Evolutionary conservation across 345 rosid genomes (phyloP), one percentile per base, ranked within the genome.

Genomic region (Salix viminalis): DNA sequence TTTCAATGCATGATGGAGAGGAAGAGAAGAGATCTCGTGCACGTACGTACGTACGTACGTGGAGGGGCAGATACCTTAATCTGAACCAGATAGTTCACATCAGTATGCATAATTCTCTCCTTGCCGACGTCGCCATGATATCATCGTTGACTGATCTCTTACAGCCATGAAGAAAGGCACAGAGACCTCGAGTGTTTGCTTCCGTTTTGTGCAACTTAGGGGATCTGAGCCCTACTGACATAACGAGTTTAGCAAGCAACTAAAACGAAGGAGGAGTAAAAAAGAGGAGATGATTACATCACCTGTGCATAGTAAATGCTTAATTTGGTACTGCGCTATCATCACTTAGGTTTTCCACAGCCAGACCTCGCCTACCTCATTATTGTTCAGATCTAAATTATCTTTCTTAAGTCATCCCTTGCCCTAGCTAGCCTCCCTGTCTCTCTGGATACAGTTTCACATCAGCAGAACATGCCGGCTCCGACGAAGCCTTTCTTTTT

Each of bases 231-330:
- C 16, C 56, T 30, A 7, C 86, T 84, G 89, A 70, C 80, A 39
- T 54, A 28, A 18, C 78, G 68, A 78, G 61, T 78, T 74, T 12
- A 62, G 71, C 80, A 84, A 84, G 88, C 86, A 80, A 79, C 58
- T 21, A 32, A 21, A 39, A 15, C 21, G 64, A 61, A 56, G 28
- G 32, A 72, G 18, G n/a, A 12, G 28, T 36, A 34, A 1, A n/a
- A 78, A 74, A 34, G 62, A 12, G 67, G 14, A 11, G 14, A 11
- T 42, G 46, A 12, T 42, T 42, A 42, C 87, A 72, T 86, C 84
- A 80, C 76, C 68, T 65, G 21, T 41, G 16, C 83, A 32, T 23
- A 65, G 71, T 77, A 72, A 73, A 75, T 67, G 75, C 87, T 80
- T 71, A 75, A 73, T 75, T 69, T 81, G 74, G 78, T 26, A 69